Evolutionary conservation across 1,284 basidiomycete species (phyloP).

Genomic region (Stygiomarasmius scandens): DNA sequence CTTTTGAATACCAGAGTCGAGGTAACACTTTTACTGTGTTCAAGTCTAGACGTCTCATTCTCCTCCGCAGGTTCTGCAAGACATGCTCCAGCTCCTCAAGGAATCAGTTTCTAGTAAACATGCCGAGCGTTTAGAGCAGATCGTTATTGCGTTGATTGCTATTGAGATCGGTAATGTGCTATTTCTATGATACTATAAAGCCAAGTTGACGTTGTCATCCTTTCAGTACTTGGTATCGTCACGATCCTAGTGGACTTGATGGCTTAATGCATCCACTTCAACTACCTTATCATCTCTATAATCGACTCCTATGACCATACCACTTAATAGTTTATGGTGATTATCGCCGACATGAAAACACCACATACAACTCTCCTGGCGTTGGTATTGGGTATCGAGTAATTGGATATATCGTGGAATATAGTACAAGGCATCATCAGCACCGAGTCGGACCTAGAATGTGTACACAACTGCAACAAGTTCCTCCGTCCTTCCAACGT

Average conservation of each 20-base stretch:
- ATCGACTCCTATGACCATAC: too few species aligned
- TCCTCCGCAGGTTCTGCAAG: conserved; percentile 78
- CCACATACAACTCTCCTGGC: too few species aligned
- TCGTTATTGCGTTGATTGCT: conserved; percentile 91
- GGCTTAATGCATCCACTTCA: conserved; percentile 23
- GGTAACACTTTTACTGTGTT: conserved; percentile 42
- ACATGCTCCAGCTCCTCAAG: conserved; percentile 95
- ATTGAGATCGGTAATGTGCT: conserved; percentile 73
- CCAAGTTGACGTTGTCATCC: conserved; percentile 16
- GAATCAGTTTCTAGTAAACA: conserved; percentile 93
- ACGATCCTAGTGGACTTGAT: conserved; percentile 74
- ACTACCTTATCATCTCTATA: too few species aligned
- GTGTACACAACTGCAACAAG: too few species aligned
- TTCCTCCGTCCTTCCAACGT: too few species aligned
- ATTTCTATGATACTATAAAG: not conserved
- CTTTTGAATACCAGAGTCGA: conserved; percentile 93
- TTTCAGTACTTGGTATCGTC: conserved; percentile 66
- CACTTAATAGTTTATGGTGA: too few species aligned
- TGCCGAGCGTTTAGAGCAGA: conserved; percentile 92
- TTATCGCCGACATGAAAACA: too few species aligned
- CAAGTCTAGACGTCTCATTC: conserved; percentile 1
- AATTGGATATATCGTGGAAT: too few species aligned
- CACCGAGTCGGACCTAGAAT: too few species aligned
- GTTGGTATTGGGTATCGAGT: too few species aligned
- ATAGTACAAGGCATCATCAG: too few species aligned